Base-by-base conservation (phyloP, 108 stramenopile species). In the Aurantiochytrium sp. region DNA sequence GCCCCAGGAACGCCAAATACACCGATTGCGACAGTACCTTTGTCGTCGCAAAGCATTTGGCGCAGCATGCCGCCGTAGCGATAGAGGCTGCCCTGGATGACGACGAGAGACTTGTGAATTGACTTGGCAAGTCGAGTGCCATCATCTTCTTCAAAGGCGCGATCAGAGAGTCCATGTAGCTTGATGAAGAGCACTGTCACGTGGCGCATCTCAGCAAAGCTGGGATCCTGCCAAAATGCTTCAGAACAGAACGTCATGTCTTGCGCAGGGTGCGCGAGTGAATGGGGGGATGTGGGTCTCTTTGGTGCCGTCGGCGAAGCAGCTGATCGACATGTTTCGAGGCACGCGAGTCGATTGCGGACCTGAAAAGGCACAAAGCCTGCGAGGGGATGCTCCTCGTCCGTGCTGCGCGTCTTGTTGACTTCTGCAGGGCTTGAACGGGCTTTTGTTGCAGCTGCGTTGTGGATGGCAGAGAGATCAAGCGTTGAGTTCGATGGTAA, bases 41-140 rank as follows among this genome's bases (percentile, higher is more conserved):
- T 83, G 76, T 83, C 76, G 51, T 83, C 76, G 51, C 76, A 83
- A 12, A 53, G 45, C 76, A 83, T 83, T 45, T 83, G 76, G n/a
- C 76, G 76, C 49, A 83, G 76, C 45, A 53, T 83, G 10, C 76
- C 76, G 4, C 76, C 76, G 51, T 83, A 83, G 12, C 76, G 45
- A 23, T 83, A 83, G 10, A 83, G 23, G 51, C 28, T 83, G n/a
- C 49, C 51, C 23, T 83, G 49, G 76, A 83, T 83, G 49, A 83
- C 76, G 43, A 83, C 76, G 25, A 83, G 76, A 6, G 76, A 83
- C 5, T 35, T 53, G 76, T 83, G 76, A 83, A 83, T 83, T 12
- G 76, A 47, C 25, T 83, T 53, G n/a, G 76, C 76, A 12, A 83
- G 76, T 18, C 51, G 45, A 12, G 19, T 43, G 45, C 76, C 76